These are phyloP conservation scores for Periglandula ipomoeae DNA, from an alignment of 2,329 filamentous ascomycete species.

Conservation along the genomic window DNA sequence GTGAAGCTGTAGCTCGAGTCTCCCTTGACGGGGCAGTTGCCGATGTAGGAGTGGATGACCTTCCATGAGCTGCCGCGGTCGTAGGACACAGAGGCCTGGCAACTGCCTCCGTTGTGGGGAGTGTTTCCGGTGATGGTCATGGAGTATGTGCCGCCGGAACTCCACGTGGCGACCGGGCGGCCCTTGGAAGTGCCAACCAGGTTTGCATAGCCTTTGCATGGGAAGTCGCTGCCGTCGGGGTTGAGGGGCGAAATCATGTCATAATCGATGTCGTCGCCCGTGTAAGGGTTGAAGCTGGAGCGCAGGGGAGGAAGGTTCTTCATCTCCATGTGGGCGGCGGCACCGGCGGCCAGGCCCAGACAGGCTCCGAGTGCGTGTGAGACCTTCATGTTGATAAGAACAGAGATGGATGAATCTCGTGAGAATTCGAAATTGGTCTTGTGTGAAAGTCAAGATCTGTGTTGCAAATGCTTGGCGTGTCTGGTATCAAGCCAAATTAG, in stretches of 20 bases:
- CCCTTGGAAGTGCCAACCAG: slow-evolving; percentile 22
- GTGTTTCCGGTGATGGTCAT: slow-evolving; percentile 47
- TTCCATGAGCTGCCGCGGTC: slow-evolving; percentile 51
- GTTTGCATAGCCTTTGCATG: slow-evolving; percentile 48
- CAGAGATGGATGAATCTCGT: background rate
- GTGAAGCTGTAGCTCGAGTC: slow-evolving; percentile 33
- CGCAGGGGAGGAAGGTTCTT: slow-evolving; percentile 19
- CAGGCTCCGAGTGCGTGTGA: background rate
- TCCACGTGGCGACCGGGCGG: slow-evolving; percentile 38
- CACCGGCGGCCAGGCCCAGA: background rate
- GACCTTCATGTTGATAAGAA: background rate
- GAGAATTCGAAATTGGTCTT: too few species aligned
- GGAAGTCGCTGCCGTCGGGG: slow-evolving; percentile 42
- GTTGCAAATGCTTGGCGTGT: too few species aligned
- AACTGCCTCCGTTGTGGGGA: slow-evolving; percentile 49
- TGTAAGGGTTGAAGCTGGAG: slow-evolving; percentile 18
- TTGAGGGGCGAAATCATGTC: slow-evolving; percentile 51
- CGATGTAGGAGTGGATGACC: slow-evolving; percentile 33
- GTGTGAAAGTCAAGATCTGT: too few species aligned
- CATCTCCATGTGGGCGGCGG: slow-evolving; percentile 22
- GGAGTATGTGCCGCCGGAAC: slow-evolving; percentile 41
- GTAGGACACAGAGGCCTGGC: slow-evolving; percentile 53
- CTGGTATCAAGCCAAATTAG: too few species aligned
- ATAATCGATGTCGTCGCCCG: slow-evolving; percentile 31
- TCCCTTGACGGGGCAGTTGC: slow-evolving; percentile 23